These are phyloP conservation scores for Colletotrichum sansevieriae DNA, from an alignment of 2,329 filamentous ascomycete species.

Conservation along the genomic window DNA sequence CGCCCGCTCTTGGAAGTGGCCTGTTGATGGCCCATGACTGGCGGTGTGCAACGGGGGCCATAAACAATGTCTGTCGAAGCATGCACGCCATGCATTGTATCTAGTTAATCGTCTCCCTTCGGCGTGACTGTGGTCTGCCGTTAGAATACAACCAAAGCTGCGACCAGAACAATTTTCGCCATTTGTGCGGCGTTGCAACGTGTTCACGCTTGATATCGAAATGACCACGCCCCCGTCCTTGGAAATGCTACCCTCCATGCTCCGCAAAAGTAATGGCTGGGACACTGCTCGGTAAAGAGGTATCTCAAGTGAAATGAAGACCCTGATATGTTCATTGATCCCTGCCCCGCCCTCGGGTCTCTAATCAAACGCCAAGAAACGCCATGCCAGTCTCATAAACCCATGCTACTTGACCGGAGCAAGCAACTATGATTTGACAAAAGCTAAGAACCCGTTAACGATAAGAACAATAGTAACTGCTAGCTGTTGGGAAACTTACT, in stretches of 20 bases:
- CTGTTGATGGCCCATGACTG: constrained; percentile 3
- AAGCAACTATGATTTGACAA: constrained; percentile 40
- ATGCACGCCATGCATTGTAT: constrained; percentile 28
- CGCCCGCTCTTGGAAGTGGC: constrained; percentile 3
- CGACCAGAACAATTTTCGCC: constrained; percentile 25
- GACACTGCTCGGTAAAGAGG: constrained; percentile 17
- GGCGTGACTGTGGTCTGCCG: constrained; percentile 39
- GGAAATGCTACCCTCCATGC: constrained; percentile 20
- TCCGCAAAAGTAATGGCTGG: neutral
- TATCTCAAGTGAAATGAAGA: constrained; percentile 23
- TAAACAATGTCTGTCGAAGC: constrained; percentile 8
- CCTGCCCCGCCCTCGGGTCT: constrained; percentile 1
- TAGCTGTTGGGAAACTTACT: constrained; percentile 73
- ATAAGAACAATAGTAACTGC: too few species aligned
- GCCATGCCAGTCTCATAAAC: constrained; percentile 33
- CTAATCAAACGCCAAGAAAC: constrained; percentile 36
- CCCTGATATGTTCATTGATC: constrained; percentile 15
- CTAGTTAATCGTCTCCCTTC: constrained; percentile 30
- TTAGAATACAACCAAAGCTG: constrained; percentile 36
- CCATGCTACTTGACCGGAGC: constrained; percentile 24
- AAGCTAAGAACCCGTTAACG: constrained; percentile 37
- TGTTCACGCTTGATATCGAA: constrained; percentile 11
- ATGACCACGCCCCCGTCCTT: constrained; percentile 21
- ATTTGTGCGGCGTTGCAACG: constrained; percentile 6
- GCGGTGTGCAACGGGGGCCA: constrained; percentile 32